Conservation (phyloP, 202 grass and related monocot genomes). For the Panicum hallii region DNA sequence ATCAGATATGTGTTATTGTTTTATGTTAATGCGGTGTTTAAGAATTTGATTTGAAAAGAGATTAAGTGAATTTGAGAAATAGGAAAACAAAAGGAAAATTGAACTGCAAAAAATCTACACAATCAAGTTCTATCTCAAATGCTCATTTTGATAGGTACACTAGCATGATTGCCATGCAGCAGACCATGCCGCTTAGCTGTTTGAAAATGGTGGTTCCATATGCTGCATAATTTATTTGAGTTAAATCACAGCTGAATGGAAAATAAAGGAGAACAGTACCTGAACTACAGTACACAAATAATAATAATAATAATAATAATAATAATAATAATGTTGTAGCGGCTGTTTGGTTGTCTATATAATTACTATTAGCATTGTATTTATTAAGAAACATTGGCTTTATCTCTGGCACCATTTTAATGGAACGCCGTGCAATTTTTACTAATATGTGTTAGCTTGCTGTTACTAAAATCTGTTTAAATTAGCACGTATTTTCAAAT, state of each 20-base stretch:
- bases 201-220: background rate
- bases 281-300: background rate
- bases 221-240: background rate
- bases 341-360: conserved; percentile 10
- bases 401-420: background rate
- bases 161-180: background rate
- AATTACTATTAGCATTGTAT: background rate
- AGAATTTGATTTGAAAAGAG: conserved; percentile 10
- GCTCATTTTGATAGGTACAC: background rate
- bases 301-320: conserved; percentile 19
- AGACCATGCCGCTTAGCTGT: conserved; percentile 14
- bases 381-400: conserved; percentile 10
- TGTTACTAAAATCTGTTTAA: conserved; percentile 38
- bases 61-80: background rate
- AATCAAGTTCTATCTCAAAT: background rate
- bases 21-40: conserved; percentile 22
- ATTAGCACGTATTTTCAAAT: conserved; percentile 31
- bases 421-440: background rate
- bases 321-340: background rate
- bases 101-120: conserved; percentile 9
- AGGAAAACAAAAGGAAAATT: conserved; percentile 15
- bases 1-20: background rate
- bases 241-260: too few species aligned
- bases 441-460: conserved; percentile 13
- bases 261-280: too few species aligned